Percentiles rank a stretch among this genome's conserved stretches.
phyloP scores from a whole-genome alignment of 73 alveolate species.

The Stentor coeruleus region DNA sequence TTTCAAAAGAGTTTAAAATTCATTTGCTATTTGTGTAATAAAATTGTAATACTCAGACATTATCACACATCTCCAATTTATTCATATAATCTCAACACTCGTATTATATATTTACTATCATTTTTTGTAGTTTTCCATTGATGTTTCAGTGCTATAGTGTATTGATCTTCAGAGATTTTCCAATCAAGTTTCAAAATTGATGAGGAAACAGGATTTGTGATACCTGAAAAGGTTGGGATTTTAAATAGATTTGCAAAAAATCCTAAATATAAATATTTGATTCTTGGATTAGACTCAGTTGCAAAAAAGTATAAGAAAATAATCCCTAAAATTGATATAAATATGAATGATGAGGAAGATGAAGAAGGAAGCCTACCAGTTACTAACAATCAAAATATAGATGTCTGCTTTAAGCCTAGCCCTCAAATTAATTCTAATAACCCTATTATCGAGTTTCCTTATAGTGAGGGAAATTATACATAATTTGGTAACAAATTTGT shows the following conservation, averaged over 20 bases:
- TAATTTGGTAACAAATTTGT: no score
- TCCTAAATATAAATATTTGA: neutral
- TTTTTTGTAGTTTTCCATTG: slow-evolving; percentile 29
- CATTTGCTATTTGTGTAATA: neutral
- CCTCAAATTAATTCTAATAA: no score
- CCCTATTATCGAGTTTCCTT: no score
- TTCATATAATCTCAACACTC: neutral
- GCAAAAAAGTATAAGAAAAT: neutral
- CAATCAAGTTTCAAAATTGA: neutral
- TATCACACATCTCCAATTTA: neutral
- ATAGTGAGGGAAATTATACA: no score
- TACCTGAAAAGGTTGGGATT: neutral
- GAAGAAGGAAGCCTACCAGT: no score
- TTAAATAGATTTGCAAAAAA: neutral
- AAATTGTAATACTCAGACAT: neutral
- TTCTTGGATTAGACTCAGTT: neutral
- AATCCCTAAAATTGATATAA: no score
- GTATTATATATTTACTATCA: slow-evolving; percentile 12
- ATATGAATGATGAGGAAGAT: no score
- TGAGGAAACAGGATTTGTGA: neutral
- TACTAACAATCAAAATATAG: no score
- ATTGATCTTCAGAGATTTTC: slow-evolving; percentile 35
- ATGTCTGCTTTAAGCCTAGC: no score
- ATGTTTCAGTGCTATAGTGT: slow-evolving; percentile 29
- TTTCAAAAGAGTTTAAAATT: no score